Base-by-base conservation (phyloP, 768 basidiomycete genomes). In the Lyophyllum decastes region DNA sequence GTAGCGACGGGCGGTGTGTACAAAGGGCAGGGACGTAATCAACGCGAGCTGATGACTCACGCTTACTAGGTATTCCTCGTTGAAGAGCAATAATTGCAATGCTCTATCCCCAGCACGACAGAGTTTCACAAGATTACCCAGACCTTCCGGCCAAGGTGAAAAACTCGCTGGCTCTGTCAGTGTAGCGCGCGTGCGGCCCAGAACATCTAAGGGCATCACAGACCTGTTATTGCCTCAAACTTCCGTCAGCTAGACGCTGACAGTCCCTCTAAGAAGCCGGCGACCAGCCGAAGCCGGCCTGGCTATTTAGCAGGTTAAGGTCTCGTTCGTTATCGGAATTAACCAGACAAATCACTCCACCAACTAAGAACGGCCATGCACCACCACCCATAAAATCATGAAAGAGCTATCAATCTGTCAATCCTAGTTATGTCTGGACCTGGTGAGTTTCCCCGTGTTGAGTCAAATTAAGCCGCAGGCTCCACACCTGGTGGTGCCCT, bases 261-360 rank as follows among this genome's bases (percentile, higher is more conserved):
- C 35, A 38, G 35, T 38, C 35, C 35, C 35, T 38, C 35, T 38
- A 38, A 38, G 35, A 38, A 38, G 35, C 35, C 35, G 35, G 63
- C 48, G 51, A 59, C 47, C 38, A 56, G 48, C 55, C 22, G 38
- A 50, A 56, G 55, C 48, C 55, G 25, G 49, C 54, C 59, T 60
- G 60, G 60, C 60, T 61, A 61, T 61, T 62, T 62, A 62, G 61
- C 61, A 62, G 61, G 61, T 62, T 62, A 62, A 61, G 55, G 89
- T 91, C 88, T 91, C 88, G 83, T 89, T 91, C 85, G 84, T 90
- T 90, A 90, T 91, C 88, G 84, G 88, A 90, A 90, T 92, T 90
- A 91, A 90, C 89, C 90, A 91, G 90, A 92, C 90, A 91, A 91
- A 90, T 91, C 90, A 90, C 89, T 91, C 88, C 88, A 78, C 85